Base-by-base conservation (phyloP, 225 moss, liverwort and hornwort species). In the Pleurozium schreberi region DNA sequence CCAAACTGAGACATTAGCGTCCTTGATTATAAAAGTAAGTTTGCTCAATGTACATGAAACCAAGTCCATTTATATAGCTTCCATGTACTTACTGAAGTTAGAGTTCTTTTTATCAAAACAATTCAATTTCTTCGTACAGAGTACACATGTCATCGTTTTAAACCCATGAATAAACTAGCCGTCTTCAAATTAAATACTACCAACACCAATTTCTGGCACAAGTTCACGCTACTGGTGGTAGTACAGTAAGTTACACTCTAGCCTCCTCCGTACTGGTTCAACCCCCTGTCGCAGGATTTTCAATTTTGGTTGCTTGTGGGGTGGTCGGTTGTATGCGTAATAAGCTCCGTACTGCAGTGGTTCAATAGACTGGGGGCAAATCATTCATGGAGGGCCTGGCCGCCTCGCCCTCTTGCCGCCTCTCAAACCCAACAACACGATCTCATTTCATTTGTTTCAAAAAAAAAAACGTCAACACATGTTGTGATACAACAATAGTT, bases 251-350 rank as follows among this genome's bases (percentile, higher is more conserved):
- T n/a, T n/a, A n/a, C n/a, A n/a, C n/a, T n/a, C n/a, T n/a, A n/a
- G n/a, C n/a, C 11, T 12, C 14, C 14, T 21, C 21, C 2, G 8
- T 34, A 21, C 50, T 0, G 1, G 14, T 76, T 53, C 15, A 15
- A 38, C 3, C 36, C 3, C 3, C 14, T 14, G 6, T 14, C 0
- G 16, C 2, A 0, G 4, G 3, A 18, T 40, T n/a, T n/a, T 79
- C 79, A 58, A 79, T 58, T 58, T 58, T 58, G 57, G 79, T 58
- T 79, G 58, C 58, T 58, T 36, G 8, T 3, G 11, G 55, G 11
- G 18, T 58, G 79, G 40, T 58, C 8, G 12, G 40, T 79, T 11
- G 18, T 10, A 2, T 0, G 3, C 14, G 14, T 12, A 53, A 19
- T 19, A 30, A 25, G 17, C 11, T n/a, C n/a, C n/a, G n/a, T n/a